Percentiles rank a stretch among this genome's conserved stretches.
Evolutionary conservation across 2,329 filamentous ascomycete genomes (phyloP).

Genomic region (Venturia pyrina): DNA sequence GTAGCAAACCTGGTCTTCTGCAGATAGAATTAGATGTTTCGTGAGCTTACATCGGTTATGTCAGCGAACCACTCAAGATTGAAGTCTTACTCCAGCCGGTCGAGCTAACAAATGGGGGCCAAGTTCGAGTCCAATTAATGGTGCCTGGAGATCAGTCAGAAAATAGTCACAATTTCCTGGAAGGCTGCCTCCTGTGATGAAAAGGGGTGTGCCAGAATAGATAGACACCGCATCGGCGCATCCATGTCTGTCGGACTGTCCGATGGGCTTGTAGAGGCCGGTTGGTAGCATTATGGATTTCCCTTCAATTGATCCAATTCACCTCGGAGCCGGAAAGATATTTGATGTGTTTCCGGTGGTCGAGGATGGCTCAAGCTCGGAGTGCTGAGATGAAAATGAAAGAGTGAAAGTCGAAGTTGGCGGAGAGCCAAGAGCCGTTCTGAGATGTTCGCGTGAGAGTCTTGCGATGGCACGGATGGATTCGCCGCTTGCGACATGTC

Average conservation of each 20-base stretch:
- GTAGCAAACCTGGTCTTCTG: neutral
- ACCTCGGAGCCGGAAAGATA: too few relatives aligned
- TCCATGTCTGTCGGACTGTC: neutral
- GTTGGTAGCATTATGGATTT: neutral
- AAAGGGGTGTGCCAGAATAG: neutral
- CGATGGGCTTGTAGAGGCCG: neutral
- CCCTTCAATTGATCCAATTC: neutral
- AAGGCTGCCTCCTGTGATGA: neutral
- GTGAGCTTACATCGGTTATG: neutral
- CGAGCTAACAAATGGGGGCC: neutral
- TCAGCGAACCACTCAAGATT: neutral
- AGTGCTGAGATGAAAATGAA: neutral
- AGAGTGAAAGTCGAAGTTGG: neutral
- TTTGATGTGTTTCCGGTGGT: neutral
- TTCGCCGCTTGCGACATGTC: neutral
- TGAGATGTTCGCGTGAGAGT: neutral
- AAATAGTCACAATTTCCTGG: neutral
- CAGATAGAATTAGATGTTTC: neutral
- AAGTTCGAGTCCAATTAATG: neutral
- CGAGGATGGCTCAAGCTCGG: neutral
- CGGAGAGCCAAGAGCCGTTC: neutral
- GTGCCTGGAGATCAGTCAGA: neutral
- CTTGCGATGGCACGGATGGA: too few relatives aligned
- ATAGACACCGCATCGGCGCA: neutral
- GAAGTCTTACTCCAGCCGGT: neutral